Conservation (phyloP, 2,329 filamentous ascomycete genomes). For the Paracorniculantispora psalliotae region DNA sequence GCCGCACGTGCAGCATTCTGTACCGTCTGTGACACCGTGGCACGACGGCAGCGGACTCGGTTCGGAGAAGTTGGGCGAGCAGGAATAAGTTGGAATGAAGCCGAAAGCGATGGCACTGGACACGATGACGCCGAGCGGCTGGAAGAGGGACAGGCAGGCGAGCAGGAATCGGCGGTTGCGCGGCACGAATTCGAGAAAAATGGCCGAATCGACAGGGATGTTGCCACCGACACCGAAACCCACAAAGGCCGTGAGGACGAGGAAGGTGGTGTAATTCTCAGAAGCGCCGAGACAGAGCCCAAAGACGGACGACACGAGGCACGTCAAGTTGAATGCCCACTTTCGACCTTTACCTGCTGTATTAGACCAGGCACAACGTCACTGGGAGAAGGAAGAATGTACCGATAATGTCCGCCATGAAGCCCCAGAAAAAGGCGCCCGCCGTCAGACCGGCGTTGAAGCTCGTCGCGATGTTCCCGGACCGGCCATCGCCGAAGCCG, state of each 20-base stretch:
- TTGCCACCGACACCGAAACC: constrained; percentile 51
- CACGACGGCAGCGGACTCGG: constrained; percentile 39
- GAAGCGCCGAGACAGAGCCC: constrained; percentile 47
- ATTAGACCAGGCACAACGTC: background rate
- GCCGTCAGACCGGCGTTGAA: constrained; percentile 51
- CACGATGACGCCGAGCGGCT: constrained; percentile 50
- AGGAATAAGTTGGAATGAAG: constrained; percentile 47
- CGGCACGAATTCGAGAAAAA: constrained; percentile 52
- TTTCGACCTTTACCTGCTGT: constrained; percentile 32
- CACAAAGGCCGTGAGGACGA: constrained; percentile 49
- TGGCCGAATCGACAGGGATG: constrained; percentile 51
- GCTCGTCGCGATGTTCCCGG: constrained; percentile 46
- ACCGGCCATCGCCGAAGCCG: constrained; percentile 37
- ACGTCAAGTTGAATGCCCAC: constrained; percentile 55
- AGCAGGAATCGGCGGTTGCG: constrained; percentile 46
- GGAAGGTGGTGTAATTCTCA: constrained; percentile 44
- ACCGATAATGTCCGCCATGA: constrained; percentile 47
- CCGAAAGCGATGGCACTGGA: constrained; percentile 47
- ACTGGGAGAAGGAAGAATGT: background rate
- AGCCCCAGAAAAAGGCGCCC: constrained; percentile 52
- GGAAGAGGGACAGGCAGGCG: constrained; percentile 48
- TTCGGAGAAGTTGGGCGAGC: constrained; percentile 46
- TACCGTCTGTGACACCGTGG: constrained; percentile 23
- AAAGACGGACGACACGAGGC: constrained; percentile 49
- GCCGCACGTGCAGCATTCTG: constrained; percentile 31